Evolutionary conservation across 1,284 basidiomycete genomes (phyloP), one percentile per base, ranked within the genome.

Genomic region (Hemileia vastatrix): DNA sequence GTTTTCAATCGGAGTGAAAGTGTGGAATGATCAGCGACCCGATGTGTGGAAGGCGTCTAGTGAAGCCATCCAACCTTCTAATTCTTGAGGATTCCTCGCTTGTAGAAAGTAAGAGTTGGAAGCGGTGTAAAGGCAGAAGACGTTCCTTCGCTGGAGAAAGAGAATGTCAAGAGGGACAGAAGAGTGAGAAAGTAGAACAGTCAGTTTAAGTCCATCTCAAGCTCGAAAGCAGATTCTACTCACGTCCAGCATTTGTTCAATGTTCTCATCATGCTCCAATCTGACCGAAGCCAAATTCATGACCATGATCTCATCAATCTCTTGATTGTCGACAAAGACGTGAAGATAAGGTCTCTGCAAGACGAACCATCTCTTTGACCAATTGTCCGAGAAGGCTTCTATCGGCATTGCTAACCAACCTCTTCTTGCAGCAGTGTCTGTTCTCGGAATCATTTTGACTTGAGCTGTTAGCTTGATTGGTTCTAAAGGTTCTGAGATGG

Each of bases 291-390:
- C 82, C 53, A 97, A 81, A 73, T 89, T 90, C 73, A 96, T 86
- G 57, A 95, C 80, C 36, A 85, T 84, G 8, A 85, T 78, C 76
- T 94, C 90, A 70, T 92, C 87, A n/a, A 86, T 75, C 76, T 94
- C 89, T 67, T 84, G 84, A 5, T 84, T 86, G 67, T 84, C 83
- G 24, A 82, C 80, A 77, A 92, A 95, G 63, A 95, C 80, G 71
- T 90, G 85, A 3, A 97, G 81, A 76, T 93, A 93, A 0, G 93
- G 94, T 71, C 91, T 82, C 73, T 85, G 83, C 15, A 97, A 80
- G 13, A 92, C 87, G 73, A 93, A 92, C 84, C 87, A 91, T 51
- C 85, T 79, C 72, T 83, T 83, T 67, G 85, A 83, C 94, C 94
- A 97, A n/a, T 79, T 74, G 72, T 91, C 85, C 66, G 83, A 83